These are phyloP conservation scores for Penicillium capsulatum DNA, from an alignment of 2,329 filamentous ascomycete genomes.

Conservation along the genomic window DNA sequence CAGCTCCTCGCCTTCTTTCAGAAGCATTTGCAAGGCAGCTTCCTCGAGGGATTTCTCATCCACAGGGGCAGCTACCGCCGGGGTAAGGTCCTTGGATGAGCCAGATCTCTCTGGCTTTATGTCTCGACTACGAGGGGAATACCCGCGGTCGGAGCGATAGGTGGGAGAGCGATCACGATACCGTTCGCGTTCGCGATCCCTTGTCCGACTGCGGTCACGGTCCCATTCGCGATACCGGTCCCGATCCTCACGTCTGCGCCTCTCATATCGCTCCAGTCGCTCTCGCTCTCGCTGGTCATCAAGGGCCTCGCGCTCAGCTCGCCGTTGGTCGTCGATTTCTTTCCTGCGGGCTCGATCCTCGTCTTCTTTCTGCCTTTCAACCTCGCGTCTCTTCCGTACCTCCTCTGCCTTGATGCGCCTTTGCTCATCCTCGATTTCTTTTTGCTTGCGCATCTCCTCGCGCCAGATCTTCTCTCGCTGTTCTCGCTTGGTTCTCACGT, in stretches of 20 bases:
- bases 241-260: conserved; percentile 44
- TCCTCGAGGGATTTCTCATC: conserved; percentile 55
- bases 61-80: conserved; percentile 33
- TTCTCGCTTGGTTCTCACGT: conserved; percentile 51
- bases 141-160: conserved; percentile 32
- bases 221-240: conserved; percentile 43
- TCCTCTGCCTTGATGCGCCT: conserved; percentile 42
- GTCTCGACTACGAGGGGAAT: conserved; percentile 30
- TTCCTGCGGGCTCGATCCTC: conserved; percentile 49
- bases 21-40: conserved; percentile 50
- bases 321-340: conserved; percentile 47
- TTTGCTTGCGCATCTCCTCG: conserved; percentile 50
- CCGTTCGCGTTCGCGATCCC: conserved; percentile 31
- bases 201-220: conserved; percentile 36
- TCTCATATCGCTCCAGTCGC: conserved; percentile 46
- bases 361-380: conserved; percentile 43
- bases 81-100: conserved; percentile 33
- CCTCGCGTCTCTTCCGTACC: conserved; percentile 40
- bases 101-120: conserved; percentile 30
- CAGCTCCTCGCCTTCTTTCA: conserved; percentile 53
- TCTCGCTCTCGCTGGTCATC: conserved; percentile 52
- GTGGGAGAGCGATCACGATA: conserved; percentile 31
- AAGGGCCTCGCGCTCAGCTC: conserved; percentile 47
- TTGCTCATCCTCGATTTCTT: conserved; percentile 47
- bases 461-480: conserved; percentile 50